These are phyloP conservation scores for Triadica sebifera DNA, from an alignment of 345 rosid species.

Conservation along the genomic window DNA sequence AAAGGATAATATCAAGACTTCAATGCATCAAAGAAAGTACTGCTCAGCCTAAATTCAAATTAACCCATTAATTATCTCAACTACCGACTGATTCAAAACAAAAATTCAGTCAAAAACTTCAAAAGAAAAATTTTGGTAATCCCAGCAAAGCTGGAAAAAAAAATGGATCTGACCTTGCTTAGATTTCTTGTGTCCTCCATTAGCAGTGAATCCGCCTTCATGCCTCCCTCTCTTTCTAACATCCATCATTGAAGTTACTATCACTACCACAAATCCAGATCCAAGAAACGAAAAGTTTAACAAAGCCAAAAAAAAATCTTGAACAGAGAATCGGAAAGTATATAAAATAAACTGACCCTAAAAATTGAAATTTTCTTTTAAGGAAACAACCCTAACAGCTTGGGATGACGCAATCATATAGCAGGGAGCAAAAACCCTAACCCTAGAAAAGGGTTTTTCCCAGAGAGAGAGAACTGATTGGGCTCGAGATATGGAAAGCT, in stretches of 20 bases:
- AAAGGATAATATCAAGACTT: background rate
- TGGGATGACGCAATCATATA: background rate
- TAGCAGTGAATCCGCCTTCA: constrained; percentile 41
- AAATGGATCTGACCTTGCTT: constrained; percentile 47
- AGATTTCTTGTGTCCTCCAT: constrained; percentile 56
- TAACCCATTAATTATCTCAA: background rate
- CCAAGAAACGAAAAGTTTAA: constrained; percentile 8
- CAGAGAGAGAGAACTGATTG: background rate
- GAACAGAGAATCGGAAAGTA: background rate
- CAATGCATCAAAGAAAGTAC: background rate
- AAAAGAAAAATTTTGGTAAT: background rate
- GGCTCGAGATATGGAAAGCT: background rate
- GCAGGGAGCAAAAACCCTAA: constrained; percentile 27
- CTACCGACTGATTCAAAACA: too few species aligned
- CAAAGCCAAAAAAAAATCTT: background rate
- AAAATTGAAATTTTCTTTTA: background rate
- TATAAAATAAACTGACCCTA: background rate
- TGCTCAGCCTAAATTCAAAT: too few species aligned
- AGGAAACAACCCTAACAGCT: background rate
- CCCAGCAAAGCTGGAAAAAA: background rate
- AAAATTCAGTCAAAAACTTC: background rate
- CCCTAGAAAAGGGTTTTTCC: constrained; percentile 33
- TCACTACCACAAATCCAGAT: constrained; percentile 33
- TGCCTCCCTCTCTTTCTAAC: constrained; percentile 63
- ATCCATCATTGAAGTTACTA: constrained; percentile 42